These are phyloP conservation scores for Pyrenochaeta sp. DNA, from an alignment of 2,329 filamentous ascomycete genomes.

Conservation along the genomic window DNA sequence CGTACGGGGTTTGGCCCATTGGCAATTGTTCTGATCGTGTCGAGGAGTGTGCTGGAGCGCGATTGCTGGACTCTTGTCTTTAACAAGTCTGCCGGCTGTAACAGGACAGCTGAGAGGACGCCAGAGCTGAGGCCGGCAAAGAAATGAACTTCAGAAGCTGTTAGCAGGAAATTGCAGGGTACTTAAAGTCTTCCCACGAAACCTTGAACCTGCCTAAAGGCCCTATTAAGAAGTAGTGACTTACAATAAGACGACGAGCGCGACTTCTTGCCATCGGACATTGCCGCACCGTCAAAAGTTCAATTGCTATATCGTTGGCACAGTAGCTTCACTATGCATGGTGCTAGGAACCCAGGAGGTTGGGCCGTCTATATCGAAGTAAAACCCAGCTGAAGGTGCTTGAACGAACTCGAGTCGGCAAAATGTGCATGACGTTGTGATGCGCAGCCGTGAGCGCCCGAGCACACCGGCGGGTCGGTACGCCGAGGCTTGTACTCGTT, in stretches of 20 bases:
- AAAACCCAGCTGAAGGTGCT: neutral
- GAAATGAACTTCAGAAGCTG: conserved; percentile 71
- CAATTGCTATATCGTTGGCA: conserved; percentile 28
- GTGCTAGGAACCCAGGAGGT: conserved; percentile 8
- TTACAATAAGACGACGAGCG: conserved; percentile 61
- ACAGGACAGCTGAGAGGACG: conserved; percentile 83
- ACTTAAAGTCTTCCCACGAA: conserved; percentile 4
- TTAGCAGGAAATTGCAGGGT: conserved; percentile 12
- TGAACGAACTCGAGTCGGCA: conserved; percentile 2
- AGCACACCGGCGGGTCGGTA: conserved; percentile 15
- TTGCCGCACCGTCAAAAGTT: conserved; percentile 48
- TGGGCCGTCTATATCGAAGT: neutral
- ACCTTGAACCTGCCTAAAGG: neutral
- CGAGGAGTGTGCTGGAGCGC: conserved; percentile 70
- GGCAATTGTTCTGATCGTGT: conserved; percentile 75
- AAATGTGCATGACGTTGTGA: conserved; percentile 28
- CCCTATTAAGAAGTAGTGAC: conserved; percentile 12
- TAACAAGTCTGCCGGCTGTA: conserved; percentile 94
- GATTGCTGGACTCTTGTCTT: conserved; percentile 97
- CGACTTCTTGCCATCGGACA: conserved; percentile 61
- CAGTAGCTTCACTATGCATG: conserved; percentile 15
- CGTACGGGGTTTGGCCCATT: conserved; percentile 71
- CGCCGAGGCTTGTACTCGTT: conserved; percentile 11
- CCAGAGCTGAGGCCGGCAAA: conserved; percentile 87
- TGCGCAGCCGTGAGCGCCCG: conserved; percentile 5